Evolutionary conservation across 1,139 yeast genomes (phyloP), one percentile per base, ranked within the genome.

Genomic region (Citeromyces hawaiiensis): DNA sequence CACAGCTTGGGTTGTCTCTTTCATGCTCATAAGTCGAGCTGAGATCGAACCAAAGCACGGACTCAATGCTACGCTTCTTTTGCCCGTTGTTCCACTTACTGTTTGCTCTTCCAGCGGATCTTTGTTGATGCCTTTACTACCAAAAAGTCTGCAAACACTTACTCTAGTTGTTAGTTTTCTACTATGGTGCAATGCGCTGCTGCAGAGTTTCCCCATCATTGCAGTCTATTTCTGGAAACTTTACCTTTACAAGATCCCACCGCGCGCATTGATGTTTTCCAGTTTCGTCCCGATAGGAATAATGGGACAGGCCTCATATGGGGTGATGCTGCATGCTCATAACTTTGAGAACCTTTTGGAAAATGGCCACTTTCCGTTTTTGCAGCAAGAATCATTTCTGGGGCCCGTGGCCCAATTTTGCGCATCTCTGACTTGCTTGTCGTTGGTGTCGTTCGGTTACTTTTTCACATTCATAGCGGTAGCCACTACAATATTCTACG

Each of bases 301-400:
- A 19, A 57, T 82, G 50, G 94, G 94, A 13, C 95, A 85, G 58
- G 93, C 88, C 1, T 71, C 82, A 1, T 83, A 66, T 57, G 81
- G 83, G 4, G 67, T 81, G 11, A 30, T 30, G 34, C 17, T 30
- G 34, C 34, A 30, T 30, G 34, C 34, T 5, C 34, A 30, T 7
- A 30, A 30, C 17, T 30, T 30, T 30, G 15, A 13, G 7, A n/a
- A 4, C 17, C 15, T 30, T 30, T 13, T 30, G 8, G 17, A 30
- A 9, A 23, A 11, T 5, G 27, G 27, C 11, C 34, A 16, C 11
- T 30, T 30, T 13, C 17, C 34, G 17, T 30, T 30, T n/a, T 30
- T 30, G 17, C 7, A 13, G 10, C 34, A 30, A 10, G 17, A 13
- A 30, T 16, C 15, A 17, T 16, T 30, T 16, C 17, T 30, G 7